A percentile compares a stretch with the other conserved stretches of the same genome.
phyloP scores from a whole-genome alignment of 176 grass and related monocot species.

The Aechmea fasciata region DNA sequence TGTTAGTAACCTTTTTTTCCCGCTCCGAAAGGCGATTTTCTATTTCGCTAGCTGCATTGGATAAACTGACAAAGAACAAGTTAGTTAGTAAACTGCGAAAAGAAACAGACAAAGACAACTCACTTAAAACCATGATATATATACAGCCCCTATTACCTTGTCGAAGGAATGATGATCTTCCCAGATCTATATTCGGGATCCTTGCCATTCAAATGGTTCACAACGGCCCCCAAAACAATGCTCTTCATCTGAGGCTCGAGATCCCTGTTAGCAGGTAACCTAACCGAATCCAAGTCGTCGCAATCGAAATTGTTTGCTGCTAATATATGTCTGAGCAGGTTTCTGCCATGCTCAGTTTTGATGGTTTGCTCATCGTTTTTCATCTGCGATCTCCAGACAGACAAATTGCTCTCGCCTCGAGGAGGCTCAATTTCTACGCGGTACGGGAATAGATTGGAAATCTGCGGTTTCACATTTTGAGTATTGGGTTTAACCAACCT shows the following conservation, averaged over 20 bases:
- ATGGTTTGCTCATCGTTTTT: slow-evolving; percentile 62
- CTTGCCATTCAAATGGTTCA: slow-evolving; percentile 72
- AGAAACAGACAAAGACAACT: background rate
- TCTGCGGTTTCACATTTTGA: slow-evolving; percentile 30
- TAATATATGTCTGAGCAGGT: slow-evolving; percentile 77
- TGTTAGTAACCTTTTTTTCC: slow-evolving; percentile 36
- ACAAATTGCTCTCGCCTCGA: slow-evolving; percentile 56
- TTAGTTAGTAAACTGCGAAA: slow-evolving; percentile 1
- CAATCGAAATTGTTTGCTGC: slow-evolving; percentile 76
- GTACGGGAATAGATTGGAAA: slow-evolving; percentile 53
- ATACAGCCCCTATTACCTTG: slow-evolving; percentile 43
- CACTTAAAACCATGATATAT: slow-evolving; percentile 9
- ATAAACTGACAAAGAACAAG: slow-evolving; percentile 42
- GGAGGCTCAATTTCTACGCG: slow-evolving; percentile 68
- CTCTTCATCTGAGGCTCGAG: slow-evolving; percentile 80
- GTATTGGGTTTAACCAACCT: slow-evolving; percentile 36
- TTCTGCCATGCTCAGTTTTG: slow-evolving; percentile 73
- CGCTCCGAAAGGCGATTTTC: slow-evolving; percentile 81
- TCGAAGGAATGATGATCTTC: slow-evolving; percentile 77
- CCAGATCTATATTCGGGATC: slow-evolving; percentile 86
- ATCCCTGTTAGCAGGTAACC: slow-evolving; percentile 58
- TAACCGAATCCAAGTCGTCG: slow-evolving; percentile 85
- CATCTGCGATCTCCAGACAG: slow-evolving; percentile 62
- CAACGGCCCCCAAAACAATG: slow-evolving; percentile 73
- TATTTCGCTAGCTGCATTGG: slow-evolving; percentile 68